A percentile compares a stretch with the other conserved stretches of the same genome.
phyloP scores from a whole-genome alignment of 2,329 filamentous ascomycete species.

The Coccinonectria pachysandricola region DNA sequence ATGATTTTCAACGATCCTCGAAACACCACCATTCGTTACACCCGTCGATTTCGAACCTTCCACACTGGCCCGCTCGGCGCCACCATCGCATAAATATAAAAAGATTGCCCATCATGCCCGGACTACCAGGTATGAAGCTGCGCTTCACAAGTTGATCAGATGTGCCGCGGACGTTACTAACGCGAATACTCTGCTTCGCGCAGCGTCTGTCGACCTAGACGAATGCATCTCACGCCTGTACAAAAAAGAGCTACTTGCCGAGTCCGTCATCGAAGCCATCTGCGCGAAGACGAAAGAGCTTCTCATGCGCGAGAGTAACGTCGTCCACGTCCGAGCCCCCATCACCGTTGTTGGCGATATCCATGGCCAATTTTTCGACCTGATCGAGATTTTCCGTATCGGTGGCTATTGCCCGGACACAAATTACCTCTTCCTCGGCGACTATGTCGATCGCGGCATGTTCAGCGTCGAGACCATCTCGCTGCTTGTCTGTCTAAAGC shows the following conservation, averaged over 20 bases:
- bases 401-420: conserved; percentile 95
- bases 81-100: conserved; percentile 3
- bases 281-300: conserved; percentile 98
- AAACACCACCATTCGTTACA: conserved; percentile 6
- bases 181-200: conserved; percentile 3
- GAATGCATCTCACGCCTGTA: conserved; percentile 96
- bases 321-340: conserved; percentile 90
- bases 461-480: conserved; percentile 99
- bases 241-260: conserved; percentile 91
- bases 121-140: conserved; percentile 40
- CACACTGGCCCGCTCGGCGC: conserved; percentile 1
- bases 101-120: conserved; percentile 37
- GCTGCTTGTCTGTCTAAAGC: conserved; percentile 89
- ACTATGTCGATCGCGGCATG: conserved; percentile 96
- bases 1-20: conserved; percentile 6
- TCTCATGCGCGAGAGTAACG: conserved; percentile 99
- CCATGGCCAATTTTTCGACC: conserved; percentile 96
- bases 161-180: conserved; percentile 8
- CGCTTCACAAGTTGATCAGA: too few species aligned
- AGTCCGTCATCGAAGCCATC: conserved; percentile 97
- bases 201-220: conserved; percentile 94
- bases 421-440: conserved; percentile 94
- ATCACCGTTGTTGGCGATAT: conserved; percentile 98
- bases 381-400: conserved; percentile 99
- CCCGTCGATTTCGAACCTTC: conserved; percentile 4